Evolutionary conservation across 805 yeast genomes (phyloP).

Genomic region (Monosporozyma yasuniensis): DNA sequence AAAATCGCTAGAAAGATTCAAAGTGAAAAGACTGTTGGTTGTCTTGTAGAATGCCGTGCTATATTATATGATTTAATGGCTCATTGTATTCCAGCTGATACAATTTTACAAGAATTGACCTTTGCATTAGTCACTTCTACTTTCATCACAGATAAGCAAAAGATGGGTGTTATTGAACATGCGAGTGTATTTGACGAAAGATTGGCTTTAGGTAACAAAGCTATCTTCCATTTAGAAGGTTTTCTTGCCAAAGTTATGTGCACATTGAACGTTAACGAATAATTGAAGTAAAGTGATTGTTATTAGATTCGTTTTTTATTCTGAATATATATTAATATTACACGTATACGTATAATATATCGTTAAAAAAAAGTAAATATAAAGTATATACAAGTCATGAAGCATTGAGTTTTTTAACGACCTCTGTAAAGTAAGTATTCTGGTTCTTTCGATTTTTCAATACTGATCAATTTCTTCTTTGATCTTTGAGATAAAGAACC

Average conservation of each 20-base stretch:
- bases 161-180: slow-evolving; percentile 43
- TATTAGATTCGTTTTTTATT: background rate
- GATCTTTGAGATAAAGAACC: slow-evolving; percentile 44
- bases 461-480: slow-evolving; percentile 51
- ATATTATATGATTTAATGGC: slow-evolving; percentile 75
- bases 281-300: background rate
- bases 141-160: slow-evolving; percentile 21
- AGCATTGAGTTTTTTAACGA: slow-evolving; percentile 34
- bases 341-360: background rate
- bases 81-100: slow-evolving; percentile 86
- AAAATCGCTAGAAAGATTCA: slow-evolving; percentile 53
- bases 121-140: slow-evolving; percentile 35
- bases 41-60: slow-evolving; percentile 48
- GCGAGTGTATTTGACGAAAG: slow-evolving; percentile 78
- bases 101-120: slow-evolving; percentile 58
- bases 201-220: slow-evolving; percentile 74
- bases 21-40: slow-evolving; percentile 54
- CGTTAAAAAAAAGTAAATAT: background rate
- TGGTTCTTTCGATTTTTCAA: slow-evolving; percentile 40
- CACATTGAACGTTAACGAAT: slow-evolving; percentile 35
- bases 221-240: slow-evolving; percentile 92
- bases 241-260: slow-evolving; percentile 86
- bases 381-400: slow-evolving; percentile 8
- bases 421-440: slow-evolving; percentile 55
- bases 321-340: background rate